phyloP scores from a whole-genome alignment of 139 green algal species.

The Micractinium sp. region DNA sequence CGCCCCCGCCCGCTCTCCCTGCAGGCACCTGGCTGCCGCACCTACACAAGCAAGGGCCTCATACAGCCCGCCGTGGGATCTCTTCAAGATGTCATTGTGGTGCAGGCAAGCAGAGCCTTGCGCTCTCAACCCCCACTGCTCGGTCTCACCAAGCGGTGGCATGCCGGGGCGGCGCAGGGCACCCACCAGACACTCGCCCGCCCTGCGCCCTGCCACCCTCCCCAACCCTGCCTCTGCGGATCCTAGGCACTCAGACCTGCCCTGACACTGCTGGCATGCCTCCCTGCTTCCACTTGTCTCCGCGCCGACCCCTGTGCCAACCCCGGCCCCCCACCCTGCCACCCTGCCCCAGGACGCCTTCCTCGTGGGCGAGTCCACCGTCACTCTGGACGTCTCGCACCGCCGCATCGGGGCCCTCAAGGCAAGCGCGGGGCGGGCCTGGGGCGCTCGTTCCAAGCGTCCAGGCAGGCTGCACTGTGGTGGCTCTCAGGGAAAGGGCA shows the following conservation, averaged over 20 bases:
- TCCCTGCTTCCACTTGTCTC: no score
- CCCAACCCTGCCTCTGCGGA: no score
- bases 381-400: slow-evolving; percentile 34
- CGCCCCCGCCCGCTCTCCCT: no score
- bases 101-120: slow-evolving; percentile 7
- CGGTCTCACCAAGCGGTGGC: neutral
- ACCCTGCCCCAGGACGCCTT: neutral
- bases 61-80: slow-evolving; percentile 14
- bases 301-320: neutral
- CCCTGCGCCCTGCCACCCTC: no score
- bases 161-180: no score
- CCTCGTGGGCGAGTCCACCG: neutral
- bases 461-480: neutral
- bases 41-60: slow-evolving; percentile 27
- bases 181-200: no score
- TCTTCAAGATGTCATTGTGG: slow-evolving; percentile 18
- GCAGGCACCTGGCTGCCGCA: slow-evolving; percentile 3
- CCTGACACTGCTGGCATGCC: no score
- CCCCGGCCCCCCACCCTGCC: neutral
- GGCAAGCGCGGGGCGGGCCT: neutral
- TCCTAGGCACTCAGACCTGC: neutral
- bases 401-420: slow-evolving; percentile 38
- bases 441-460: neutral
- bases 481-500: neutral
- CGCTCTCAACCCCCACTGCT: neutral